These are phyloP conservation scores for Malassezia equina DNA, from an alignment of 1,284 basidiomycete genomes.

Conservation along the genomic window DNA sequence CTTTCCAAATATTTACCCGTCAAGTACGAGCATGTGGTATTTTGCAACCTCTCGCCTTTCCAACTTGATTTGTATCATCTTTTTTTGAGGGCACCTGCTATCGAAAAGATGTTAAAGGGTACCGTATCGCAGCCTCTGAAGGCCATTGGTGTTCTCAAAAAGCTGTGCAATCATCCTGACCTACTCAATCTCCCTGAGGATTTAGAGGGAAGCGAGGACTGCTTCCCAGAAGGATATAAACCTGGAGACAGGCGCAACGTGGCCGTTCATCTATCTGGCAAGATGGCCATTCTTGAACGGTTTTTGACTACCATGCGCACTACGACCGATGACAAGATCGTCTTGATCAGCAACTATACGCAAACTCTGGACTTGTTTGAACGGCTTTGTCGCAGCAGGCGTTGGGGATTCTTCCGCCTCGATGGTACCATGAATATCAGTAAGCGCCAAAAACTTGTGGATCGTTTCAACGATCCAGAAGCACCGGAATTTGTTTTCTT, in stretches of 20 bases:
- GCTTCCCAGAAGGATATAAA: conserved; percentile 73
- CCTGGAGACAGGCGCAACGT: conserved; percentile 50
- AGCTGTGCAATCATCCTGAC: conserved; percentile 95
- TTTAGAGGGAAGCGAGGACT: conserved; percentile 68
- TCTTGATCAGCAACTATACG: conserved; percentile 96
- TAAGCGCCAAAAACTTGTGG: conserved; percentile 93
- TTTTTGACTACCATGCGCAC: conserved; percentile 40
- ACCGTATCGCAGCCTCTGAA: conserved; percentile 89
- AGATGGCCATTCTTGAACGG: conserved; percentile 75
- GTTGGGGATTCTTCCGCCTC: conserved; percentile 82
- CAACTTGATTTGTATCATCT: conserved; percentile 80
- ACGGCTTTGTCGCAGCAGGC: conserved; percentile 50
- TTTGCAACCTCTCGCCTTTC: conserved; percentile 78
- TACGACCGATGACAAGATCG: conserved; percentile 73
- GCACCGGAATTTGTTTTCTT: conserved; percentile 93
- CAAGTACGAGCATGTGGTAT: conserved; percentile 99
- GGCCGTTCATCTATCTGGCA: conserved; percentile 37
- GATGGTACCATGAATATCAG: conserved; percentile 87
- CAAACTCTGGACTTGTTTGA: conserved; percentile 75
- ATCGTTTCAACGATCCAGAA: conserved; percentile 90
- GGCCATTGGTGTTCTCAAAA: conserved; percentile 91
- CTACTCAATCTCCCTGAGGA: conserved; percentile 78
- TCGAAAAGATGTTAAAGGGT: conserved; percentile 79
- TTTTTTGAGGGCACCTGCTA: conserved; percentile 89
- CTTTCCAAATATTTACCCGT: conserved; percentile 94